Conservation (phyloP, 2,329 filamentous ascomycete species). For the Lasiodiplodia sp. region DNA sequence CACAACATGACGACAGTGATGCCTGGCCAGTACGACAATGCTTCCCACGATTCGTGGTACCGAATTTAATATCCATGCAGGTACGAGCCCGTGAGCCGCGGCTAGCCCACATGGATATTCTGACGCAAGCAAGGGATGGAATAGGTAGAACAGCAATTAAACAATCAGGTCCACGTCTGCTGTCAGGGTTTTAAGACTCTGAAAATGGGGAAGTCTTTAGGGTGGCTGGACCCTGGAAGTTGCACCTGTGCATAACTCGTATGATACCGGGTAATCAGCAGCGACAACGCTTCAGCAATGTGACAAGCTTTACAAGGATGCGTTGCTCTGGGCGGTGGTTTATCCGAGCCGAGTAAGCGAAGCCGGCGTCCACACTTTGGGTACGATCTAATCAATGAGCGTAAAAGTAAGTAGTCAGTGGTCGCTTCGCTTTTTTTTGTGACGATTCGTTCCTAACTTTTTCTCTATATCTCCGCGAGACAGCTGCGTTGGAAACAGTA, state of each 20-base stretch:
- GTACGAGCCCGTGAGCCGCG: neutral
- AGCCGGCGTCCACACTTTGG: neutral
- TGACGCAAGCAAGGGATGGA: neutral
- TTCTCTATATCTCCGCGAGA: neutral
- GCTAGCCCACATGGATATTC: neutral
- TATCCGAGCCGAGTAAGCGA: constrained; percentile 16
- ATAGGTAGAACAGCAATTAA: neutral
- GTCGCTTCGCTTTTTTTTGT: neutral
- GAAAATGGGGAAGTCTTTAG: no score
- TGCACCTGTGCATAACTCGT: no score
- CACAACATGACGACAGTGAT: neutral
- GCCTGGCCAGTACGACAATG: neutral
- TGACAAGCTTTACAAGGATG: no score
- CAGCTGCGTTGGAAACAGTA: neutral
- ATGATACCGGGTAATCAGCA: no score
- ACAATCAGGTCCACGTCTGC: neutral
- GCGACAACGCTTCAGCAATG: no score
- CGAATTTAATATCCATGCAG: neutral
- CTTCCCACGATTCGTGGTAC: neutral
- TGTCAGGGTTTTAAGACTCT: neutral
- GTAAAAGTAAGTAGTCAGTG: neutral
- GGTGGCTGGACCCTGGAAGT: no score
- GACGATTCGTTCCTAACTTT: neutral
- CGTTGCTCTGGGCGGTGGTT: no score
- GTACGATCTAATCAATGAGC: neutral